phyloP scores from a whole-genome alignment of 2,329 filamentous ascomycete genomes.

The Cytospora piceae region DNA sequence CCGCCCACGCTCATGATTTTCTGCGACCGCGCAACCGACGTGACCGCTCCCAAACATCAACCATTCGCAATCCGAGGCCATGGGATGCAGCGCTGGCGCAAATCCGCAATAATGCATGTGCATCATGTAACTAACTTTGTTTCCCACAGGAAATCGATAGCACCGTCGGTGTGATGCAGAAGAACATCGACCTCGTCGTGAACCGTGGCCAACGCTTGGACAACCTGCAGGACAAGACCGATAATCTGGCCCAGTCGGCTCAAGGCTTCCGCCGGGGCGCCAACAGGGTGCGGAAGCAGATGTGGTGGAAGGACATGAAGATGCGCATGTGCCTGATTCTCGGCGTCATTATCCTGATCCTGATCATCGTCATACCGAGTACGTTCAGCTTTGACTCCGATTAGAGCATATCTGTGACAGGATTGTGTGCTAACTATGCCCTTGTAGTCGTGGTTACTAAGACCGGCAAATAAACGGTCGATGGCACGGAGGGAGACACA shows the following conservation, averaged over 20 bases:
- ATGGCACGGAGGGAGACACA: not conserved
- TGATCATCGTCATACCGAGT: constrained; percentile 97
- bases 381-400: constrained; percentile 43
- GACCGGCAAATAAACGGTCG: constrained; percentile 12
- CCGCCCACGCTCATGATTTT: not conserved
- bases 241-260: constrained; percentile 90
- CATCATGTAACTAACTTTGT: constrained; percentile 14
- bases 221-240: constrained; percentile 88
- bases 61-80: not conserved
- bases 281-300: constrained; percentile 94
- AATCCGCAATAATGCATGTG: not conserved
- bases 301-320: constrained; percentile 99
- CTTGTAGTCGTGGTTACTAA: constrained; percentile 32
- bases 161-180: constrained; percentile 91
- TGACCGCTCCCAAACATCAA: not conserved
- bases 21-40: not conserved
- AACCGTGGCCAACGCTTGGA: constrained; percentile 90
- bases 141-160: constrained; percentile 87
- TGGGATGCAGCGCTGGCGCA: not conserved
- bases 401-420: not conserved
- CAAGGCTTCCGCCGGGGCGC: constrained; percentile 95
- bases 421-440: constrained; percentile 3
- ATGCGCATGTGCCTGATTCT: constrained; percentile 97
- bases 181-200: constrained; percentile 96
- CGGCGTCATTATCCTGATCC: constrained; percentile 86